Evolutionary conservation across 805 yeast genomes (phyloP).

Genomic region (Cyberlindnera bimundalis): DNA sequence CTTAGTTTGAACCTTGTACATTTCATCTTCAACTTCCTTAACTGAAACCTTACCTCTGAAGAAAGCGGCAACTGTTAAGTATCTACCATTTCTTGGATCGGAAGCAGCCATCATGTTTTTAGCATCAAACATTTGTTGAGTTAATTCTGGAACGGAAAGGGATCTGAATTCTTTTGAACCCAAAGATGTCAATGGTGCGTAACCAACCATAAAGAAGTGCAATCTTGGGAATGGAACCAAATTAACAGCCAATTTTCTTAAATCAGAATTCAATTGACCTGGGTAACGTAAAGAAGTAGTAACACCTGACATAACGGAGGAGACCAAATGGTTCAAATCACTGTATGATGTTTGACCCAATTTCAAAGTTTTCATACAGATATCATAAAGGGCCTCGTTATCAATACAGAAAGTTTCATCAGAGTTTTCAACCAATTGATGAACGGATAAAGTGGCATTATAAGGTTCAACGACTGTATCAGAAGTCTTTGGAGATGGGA

Average conservation of each 20-base stretch:
- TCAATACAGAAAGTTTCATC: constrained; percentile 99
- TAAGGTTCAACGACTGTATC: constrained; percentile 98
- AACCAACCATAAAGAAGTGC: constrained; percentile 98
- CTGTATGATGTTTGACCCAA: constrained; percentile 85
- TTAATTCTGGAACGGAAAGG: constrained; percentile 89
- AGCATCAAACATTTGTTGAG: constrained; percentile 97
- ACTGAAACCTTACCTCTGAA: constrained; percentile 99
- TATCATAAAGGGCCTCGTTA: constrained; percentile 97
- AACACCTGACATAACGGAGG: constrained; percentile 96
- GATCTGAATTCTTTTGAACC: constrained; percentile 93
- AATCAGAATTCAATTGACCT: constrained; percentile 95
- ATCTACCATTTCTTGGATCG: constrained; percentile 95
- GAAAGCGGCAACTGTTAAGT: constrained; percentile 96
- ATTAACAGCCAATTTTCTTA: constrained; percentile 97
- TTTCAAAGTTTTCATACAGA: constrained; percentile 93
- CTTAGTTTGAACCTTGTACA: constrained; percentile 88
- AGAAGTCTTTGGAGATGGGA: constrained; percentile 96
- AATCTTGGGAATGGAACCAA: constrained; percentile 99
- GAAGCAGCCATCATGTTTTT: constrained; percentile 99
- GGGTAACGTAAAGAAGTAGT: constrained; percentile 97
- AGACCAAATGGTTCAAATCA: constrained; percentile 87
- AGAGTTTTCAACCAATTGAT: constrained; percentile 95
- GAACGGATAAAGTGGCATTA: constrained; percentile 94
- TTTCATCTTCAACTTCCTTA: constrained; percentile 96
- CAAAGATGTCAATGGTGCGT: constrained; percentile 92